phyloP scores from a whole-genome alignment of 352 stramenopile genomes.

The Globisporangium megalacanthum region DNA sequence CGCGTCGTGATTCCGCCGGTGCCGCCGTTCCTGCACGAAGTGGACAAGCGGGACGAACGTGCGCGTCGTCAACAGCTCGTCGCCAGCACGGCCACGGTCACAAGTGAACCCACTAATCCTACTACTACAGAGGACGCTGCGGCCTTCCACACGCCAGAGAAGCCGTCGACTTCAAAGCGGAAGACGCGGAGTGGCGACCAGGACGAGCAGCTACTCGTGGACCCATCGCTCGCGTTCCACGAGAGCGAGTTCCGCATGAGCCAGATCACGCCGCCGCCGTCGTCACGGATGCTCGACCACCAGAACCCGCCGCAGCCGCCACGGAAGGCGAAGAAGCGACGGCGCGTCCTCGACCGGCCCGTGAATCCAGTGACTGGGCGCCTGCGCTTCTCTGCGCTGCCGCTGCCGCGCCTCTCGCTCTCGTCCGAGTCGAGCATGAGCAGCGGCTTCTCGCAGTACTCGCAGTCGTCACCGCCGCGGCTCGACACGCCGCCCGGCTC shows the following conservation, averaged over 20 bases:
- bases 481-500: slow-evolving; percentile 30
- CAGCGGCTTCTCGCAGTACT: slow-evolving; percentile 14
- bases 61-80: not conserved
- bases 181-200: slow-evolving; percentile 3
- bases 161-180: slow-evolving; percentile 10
- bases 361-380: slow-evolving; percentile 13
- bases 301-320: slow-evolving; percentile 61
- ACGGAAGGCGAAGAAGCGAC: slow-evolving; percentile 25
- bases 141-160: slow-evolving; percentile 12
- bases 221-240: slow-evolving; percentile 19
- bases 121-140: not conserved
- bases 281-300: slow-evolving; percentile 56
- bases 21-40: slow-evolving; percentile 15
- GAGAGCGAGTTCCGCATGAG: slow-evolving; percentile 25
- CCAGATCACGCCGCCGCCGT: slow-evolving; percentile 61
- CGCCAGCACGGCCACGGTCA: not conserved
- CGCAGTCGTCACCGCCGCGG: slow-evolving; percentile 16
- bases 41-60: slow-evolving; percentile 10
- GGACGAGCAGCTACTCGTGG: slow-evolving; percentile 5
- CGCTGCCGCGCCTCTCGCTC: slow-evolving; percentile 9
- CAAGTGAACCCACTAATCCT: not conserved
- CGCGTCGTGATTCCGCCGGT: slow-evolving; percentile 16
- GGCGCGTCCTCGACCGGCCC: slow-evolving; percentile 15
- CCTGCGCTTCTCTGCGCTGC: slow-evolving; percentile 12
- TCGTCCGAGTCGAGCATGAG: slow-evolving; percentile 9